Conservation (phyloP, 805 yeast species). For the Saturnispora kantuleensis region DNA sequence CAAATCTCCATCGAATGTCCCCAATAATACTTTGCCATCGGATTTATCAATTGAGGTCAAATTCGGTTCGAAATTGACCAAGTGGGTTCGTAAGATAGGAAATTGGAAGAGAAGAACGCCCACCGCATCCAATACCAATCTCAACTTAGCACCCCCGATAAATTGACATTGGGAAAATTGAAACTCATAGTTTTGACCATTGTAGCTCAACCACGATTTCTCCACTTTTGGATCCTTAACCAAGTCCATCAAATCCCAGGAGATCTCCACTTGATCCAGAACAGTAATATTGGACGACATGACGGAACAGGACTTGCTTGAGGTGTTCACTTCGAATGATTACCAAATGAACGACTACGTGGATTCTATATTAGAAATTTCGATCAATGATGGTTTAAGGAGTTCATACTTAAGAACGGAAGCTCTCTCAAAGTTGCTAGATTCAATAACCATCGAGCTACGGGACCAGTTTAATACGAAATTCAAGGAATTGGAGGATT, state of each 20-base stretch:
- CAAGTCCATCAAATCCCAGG: not conserved
- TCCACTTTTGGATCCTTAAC: not conserved
- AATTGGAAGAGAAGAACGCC: not conserved
- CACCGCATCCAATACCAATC: not conserved
- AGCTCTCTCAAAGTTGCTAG: slow-evolving; percentile 26
- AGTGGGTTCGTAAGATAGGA: not conserved
- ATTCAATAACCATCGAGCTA: slow-evolving; percentile 51
- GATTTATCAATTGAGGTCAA: not conserved
- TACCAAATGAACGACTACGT: slow-evolving; percentile 58
- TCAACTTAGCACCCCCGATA: not conserved
- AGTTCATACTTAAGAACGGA: slow-evolving; percentile 14
- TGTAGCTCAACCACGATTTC: slow-evolving; percentile 5
- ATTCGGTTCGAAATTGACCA: slow-evolving; percentile 21
- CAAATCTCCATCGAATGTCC: not conserved
- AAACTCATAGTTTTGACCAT: slow-evolving; percentile 5
- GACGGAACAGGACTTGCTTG: slow-evolving; percentile 29
- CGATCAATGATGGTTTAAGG: slow-evolving; percentile 13
- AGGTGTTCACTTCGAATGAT: slow-evolving; percentile 60
- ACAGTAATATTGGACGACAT: not conserved
- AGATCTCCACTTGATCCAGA: slow-evolving; percentile 3
- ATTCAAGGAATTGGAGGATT: slow-evolving; percentile 30
- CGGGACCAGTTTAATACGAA: slow-evolving; percentile 44
- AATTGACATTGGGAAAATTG: not conserved
- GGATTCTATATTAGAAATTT: slow-evolving; percentile 43
- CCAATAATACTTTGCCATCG: not conserved